These are phyloP conservation scores for Parathielavia appendiculata DNA, from an alignment of 495 filamentous ascomycete species.

Conservation along the genomic window DNA sequence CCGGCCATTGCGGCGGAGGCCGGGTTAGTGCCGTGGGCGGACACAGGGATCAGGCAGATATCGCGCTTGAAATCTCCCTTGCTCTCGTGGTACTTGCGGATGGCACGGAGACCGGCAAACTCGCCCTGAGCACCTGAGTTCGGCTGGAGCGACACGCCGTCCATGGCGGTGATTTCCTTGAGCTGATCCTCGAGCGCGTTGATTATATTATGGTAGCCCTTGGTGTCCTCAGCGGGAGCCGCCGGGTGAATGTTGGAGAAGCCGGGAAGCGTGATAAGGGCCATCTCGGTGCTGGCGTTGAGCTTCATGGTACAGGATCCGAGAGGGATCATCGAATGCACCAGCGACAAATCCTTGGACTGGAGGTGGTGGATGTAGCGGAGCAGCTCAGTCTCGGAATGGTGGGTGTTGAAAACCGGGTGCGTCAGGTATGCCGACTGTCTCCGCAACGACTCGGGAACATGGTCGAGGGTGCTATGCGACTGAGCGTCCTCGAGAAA, in stretches of 20 bases:
- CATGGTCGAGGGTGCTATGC: slow-evolving; percentile 36
- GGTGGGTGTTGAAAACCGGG: slow-evolving; percentile 93
- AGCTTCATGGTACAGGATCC: slow-evolving; percentile 99
- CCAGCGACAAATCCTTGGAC: slow-evolving; percentile 90
- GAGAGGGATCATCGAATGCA: slow-evolving; percentile 98
- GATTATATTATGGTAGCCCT: slow-evolving; percentile 67
- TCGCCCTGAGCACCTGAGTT: slow-evolving; percentile 98
- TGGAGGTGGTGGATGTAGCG: slow-evolving; percentile 93
- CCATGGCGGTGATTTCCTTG: slow-evolving; percentile 83
- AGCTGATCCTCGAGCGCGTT: slow-evolving; percentile 70
- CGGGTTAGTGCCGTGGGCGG: slow-evolving; percentile 95
- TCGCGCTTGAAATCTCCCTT: slow-evolving; percentile 65
- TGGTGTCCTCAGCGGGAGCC: slow-evolving; percentile 55
- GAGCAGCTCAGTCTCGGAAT: slow-evolving; percentile 93
- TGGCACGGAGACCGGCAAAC: slow-evolving; percentile 88
- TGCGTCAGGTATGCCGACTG: slow-evolving; percentile 78
- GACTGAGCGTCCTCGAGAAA: slow-evolving; percentile 31
- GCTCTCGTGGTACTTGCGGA: slow-evolving; percentile 77
- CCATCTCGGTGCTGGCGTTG: slow-evolving; percentile 86
- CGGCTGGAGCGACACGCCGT: slow-evolving; percentile 84
- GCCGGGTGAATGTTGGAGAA: slow-evolving; percentile 88
- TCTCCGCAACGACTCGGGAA: slow-evolving; percentile 61
- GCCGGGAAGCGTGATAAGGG: slow-evolving; percentile 77
- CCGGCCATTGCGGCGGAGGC: slow-evolving; percentile 96
- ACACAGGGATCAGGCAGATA: slow-evolving; percentile 94